phyloP scores from a whole-genome alignment of 1,284 basidiomycete species.

The Malassezia vespertilionis region DNA sequence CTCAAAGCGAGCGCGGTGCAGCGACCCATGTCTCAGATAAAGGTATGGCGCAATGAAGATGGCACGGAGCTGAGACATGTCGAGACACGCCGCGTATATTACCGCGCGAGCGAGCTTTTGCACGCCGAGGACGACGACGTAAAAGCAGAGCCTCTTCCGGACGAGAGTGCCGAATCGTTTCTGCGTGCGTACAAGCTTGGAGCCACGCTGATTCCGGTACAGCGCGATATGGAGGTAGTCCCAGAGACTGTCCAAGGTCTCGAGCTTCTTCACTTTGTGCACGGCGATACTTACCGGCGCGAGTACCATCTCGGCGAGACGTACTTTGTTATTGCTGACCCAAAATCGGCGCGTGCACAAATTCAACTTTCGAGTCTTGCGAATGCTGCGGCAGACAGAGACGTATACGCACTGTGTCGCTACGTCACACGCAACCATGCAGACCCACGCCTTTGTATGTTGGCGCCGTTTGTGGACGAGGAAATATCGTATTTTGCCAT shows the following conservation, averaged over 20 bases:
- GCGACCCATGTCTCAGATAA: conserved; percentile 59
- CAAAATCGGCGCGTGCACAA: conserved; percentile 60
- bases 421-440: conserved; percentile 63
- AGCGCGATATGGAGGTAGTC: conserved; percentile 61
- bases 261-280: conserved; percentile 76
- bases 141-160: conserved; percentile 47
- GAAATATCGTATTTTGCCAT: conserved; percentile 27
- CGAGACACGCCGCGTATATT: conserved; percentile 4
- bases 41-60: conserved; percentile 10
- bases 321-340: conserved; percentile 72
- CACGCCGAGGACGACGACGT: conserved; percentile 42
- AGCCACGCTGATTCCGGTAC: conserved; percentile 63
- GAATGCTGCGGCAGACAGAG: conserved; percentile 62
- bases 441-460: conserved; percentile 57
- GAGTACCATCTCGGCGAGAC: conserved; percentile 76
- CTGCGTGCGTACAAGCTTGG: conserved; percentile 83
- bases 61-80: background rate
- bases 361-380: conserved; percentile 74
- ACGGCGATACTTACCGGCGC: conserved; percentile 50
- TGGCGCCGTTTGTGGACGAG: conserved; percentile 27
- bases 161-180: conserved; percentile 61
- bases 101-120: conserved; percentile 3
- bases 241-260: conserved; percentile 68
- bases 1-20: conserved; percentile 71
- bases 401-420: conserved; percentile 64